Base-by-base conservation (phyloP, 306 rosid genomes). In the Prunus davidiana region DNA sequence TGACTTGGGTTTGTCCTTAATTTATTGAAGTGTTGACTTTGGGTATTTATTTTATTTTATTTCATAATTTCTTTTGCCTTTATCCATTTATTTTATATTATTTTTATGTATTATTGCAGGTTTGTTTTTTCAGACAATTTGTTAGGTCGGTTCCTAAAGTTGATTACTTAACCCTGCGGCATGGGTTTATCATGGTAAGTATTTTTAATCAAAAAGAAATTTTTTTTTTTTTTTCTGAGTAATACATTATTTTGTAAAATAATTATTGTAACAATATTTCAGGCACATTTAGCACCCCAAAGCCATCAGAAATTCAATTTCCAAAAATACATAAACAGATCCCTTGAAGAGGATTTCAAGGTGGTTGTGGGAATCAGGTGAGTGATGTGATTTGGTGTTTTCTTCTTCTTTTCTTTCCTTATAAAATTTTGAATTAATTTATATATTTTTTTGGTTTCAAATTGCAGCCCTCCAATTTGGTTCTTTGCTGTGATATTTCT, bases 261-360 rank as follows among this genome's bases (percentile, higher is more conserved):
- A 47, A 32, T 34, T 49, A 12, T 1, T 60, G 16, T 4, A 12
- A 52, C 43, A 74, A 64, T 72, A 73, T 78, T 77, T 18, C 86
- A 95, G 98, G 97, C 98, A 75, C 98, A 95, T 84, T 85, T 95
- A 89, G 87, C 91, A 19, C 97, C 97, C 38, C 96, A 88, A 77
- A 87, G 88, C 82, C 96, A 89, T 69, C 79, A 78, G 16, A 85
- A 82, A 18, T 95, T 95, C 52, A 80, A 92, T 80, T 95, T 95
- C 68, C 90, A 89, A 41, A 87, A 92, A 79, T 95, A 95, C 47
- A 95, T 95, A 6, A 86, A 89, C 49, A 82, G 97, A 69, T 86
- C 96, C 11, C 80, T 95, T 24, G 98, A 95, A 51, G 97, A 95
- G 76, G 98, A 95, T 67, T 95, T 95, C 86, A 92, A 88, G 62